Evolutionary conservation across 2,329 filamentous ascomycete genomes (phyloP), one percentile per base, ranked within the genome.

Genomic region (Pyrenophora teres): DNA sequence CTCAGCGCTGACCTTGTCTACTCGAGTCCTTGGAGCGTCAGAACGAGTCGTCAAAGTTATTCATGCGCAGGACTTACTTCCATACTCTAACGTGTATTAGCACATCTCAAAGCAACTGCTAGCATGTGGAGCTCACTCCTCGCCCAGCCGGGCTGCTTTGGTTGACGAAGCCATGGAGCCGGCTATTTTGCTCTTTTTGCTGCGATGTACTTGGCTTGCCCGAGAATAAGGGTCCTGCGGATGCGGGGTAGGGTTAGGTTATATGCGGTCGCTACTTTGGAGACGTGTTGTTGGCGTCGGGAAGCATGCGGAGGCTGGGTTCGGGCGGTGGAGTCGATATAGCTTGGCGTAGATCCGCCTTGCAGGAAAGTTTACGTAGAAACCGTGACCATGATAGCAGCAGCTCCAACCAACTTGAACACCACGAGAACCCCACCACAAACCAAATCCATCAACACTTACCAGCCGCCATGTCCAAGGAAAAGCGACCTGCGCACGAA

Each of bases 1-100:
- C 79, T 99, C 94, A 60, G 94, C 91, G 77, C 97, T 97, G 79
- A 97, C 92, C 77, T 97, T 97, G 77, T 97, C 93, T 69, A 97
- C 88, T 69, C 92, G 88, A 54, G 90, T 95, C 78, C 93, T 97
- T 73, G 39, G 43, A 41, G 38, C 13, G 64, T 77, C 62, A 76
- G 50, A 46, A 38, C 18, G 12, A 10, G 18, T 6, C 30, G 16
- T 15, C 3, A 8, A 15, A 21, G 21, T 13, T 19, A 15, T 10
- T 13, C 18, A 39, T 40, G 27, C 40, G 50, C 44, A 59, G 44
- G 50, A 81, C 89, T 85, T 81, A 95, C 91, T 96, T 96, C 91
- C 91, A 96, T 65, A 95, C 89, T 74, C 91, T 96, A 69, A 40
- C 67, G 64, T 69, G 52, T 56, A 54, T 73, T 62, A 69, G 69